Evolutionary conservation across 2,329 filamentous ascomycete genomes (phyloP).

Genomic region (Zasmidium citrigriseum): DNA sequence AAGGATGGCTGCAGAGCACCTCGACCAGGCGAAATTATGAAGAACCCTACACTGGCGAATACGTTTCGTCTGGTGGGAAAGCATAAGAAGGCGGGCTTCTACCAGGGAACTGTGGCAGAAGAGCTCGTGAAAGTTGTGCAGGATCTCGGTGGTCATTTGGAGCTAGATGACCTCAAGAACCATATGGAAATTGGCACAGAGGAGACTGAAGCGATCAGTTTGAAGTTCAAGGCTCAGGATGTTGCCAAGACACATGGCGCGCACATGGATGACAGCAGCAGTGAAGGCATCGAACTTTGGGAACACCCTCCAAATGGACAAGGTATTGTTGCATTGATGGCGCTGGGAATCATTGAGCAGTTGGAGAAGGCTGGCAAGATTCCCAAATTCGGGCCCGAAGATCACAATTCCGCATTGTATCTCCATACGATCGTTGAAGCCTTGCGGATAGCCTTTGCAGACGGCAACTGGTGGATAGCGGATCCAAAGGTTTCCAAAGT

Average conservation of each 20-base stretch:
- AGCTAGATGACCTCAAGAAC: slow-evolving; percentile 75
- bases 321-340: slow-evolving; percentile 92
- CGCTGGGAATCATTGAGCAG: slow-evolving; percentile 85
- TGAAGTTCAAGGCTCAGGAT: slow-evolving; percentile 58
- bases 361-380: slow-evolving; percentile 76
- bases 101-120: slow-evolving; percentile 79
- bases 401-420: slow-evolving; percentile 75
- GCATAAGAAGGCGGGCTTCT: slow-evolving; percentile 88
- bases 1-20: slow-evolving; percentile 73
- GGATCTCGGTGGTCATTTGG: slow-evolving; percentile 74
- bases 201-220: slow-evolving; percentile 79
- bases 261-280: slow-evolving; percentile 47
- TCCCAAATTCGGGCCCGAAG: slow-evolving; percentile 64
- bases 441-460: slow-evolving; percentile 85
- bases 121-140: slow-evolving; percentile 76
- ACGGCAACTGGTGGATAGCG: slow-evolving; percentile 85
- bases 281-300: slow-evolving; percentile 77
- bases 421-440: slow-evolving; percentile 87
- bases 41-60: slow-evolving; percentile 75
- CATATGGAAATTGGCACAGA: slow-evolving; percentile 75
- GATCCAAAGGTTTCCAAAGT: slow-evolving; percentile 75
- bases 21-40: slow-evolving; percentile 81
- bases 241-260: slow-evolving; percentile 53
- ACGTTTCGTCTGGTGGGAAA: slow-evolving; percentile 79
- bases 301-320: slow-evolving; percentile 97